phyloP scores from a whole-genome alignment of 495 filamentous ascomycete species.

The Staphylotrichum longicolle region DNA sequence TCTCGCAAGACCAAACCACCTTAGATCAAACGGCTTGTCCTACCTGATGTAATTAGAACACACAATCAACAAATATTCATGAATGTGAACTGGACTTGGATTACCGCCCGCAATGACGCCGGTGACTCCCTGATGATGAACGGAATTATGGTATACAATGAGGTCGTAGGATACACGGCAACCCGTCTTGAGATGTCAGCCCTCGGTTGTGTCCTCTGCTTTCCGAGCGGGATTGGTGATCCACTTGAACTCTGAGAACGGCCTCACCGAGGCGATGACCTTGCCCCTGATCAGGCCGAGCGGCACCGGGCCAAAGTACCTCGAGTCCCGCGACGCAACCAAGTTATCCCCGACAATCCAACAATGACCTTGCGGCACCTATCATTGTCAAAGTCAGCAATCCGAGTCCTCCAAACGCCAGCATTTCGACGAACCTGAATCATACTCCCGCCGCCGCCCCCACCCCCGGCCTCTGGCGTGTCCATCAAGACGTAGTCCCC shows the following conservation, averaged over 20 bases:
- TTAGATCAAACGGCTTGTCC: not conserved
- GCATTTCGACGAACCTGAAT: slow-evolving; percentile 59
- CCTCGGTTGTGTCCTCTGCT: slow-evolving; percentile 1
- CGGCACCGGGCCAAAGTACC: slow-evolving; percentile 80
- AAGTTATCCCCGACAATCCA: slow-evolving; percentile 88
- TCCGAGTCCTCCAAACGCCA: not conserved
- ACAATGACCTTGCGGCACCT: slow-evolving; percentile 88
- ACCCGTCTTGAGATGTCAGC: not conserved
- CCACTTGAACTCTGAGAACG: slow-evolving; percentile 39
- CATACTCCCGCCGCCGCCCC: slow-evolving; percentile 53
- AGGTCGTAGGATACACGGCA: no score
- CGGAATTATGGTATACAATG: not conserved
- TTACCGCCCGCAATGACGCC: not conserved
- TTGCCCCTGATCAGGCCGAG: slow-evolving; percentile 82
- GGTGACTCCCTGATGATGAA: not conserved
- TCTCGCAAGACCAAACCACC: not conserved
- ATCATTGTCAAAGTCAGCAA: not conserved
- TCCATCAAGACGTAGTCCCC: slow-evolving; percentile 86
- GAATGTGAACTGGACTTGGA: not conserved
- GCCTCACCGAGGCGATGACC: slow-evolving; percentile 65
- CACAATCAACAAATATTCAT: slow-evolving; percentile 11
- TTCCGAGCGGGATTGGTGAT: slow-evolving; percentile 32
- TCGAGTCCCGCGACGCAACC: slow-evolving; percentile 77
- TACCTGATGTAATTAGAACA: slow-evolving; percentile 33
- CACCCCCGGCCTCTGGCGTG: slow-evolving; percentile 46